Evolutionary conservation across 306 rosid species (phyloP), one percentile per base, ranked within the genome.

Genomic region (Corylus americana): DNA sequence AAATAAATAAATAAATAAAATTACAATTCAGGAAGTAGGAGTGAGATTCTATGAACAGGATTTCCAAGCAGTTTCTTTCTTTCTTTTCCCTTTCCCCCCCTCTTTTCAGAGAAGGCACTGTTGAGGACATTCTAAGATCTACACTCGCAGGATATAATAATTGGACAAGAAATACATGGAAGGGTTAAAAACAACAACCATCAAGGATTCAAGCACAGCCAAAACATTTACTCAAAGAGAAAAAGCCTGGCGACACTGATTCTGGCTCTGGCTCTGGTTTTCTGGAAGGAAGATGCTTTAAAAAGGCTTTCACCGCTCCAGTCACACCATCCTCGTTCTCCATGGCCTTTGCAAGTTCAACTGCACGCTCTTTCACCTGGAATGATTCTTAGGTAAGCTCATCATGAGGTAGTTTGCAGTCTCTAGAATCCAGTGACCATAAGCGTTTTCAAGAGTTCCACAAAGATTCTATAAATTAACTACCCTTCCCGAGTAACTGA

Each of bases 241-340:
- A 84, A 77, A 88, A 17, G 45, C 88, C 83, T 0, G 97, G 74
- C 8, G 91, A 29, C 72, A 14, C 84, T 0, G 85, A 76, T 70
- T 88, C 92, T 13, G 90, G 71, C 17, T 90, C 93, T 3, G 85
- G 18, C 31, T 91, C 94, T 0, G 85, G 70, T 55, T 89, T 91
- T 59, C 39, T 88, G 57, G 8, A 69, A 77, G 91, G 94, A 89
- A 91, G 91, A 78, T 93, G 99, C 89, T 96, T 96, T 61, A 93
- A 91, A 88, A 96, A 96, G 82, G 97, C 99, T 81, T 86, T 96
- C 66, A 96, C 99, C n/a, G 98, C 98, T 74, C 99, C 99, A 7
- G 89, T 76, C 55, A 96, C 98, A 17, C 99, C 99, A 77, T 96
- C 99, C 85, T 96, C 99, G 53, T 88, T 86, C 79, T 93, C 93